phyloP scores from a whole-genome alignment of 2,329 filamentous ascomycete species.

The Podosphaera fusca region DNA sequence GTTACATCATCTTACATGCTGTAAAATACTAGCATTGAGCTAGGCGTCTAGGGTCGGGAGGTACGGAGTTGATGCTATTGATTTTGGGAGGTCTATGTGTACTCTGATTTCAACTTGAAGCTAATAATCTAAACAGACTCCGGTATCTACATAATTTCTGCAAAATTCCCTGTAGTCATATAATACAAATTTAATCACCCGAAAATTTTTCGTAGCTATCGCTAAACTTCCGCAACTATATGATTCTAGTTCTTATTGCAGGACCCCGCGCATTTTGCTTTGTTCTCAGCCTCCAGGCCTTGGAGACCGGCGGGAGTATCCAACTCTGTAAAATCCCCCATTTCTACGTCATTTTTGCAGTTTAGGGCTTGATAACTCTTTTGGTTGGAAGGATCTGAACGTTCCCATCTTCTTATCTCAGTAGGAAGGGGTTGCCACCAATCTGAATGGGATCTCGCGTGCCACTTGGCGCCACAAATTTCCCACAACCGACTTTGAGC shows the following conservation, averaged over 20 bases:
- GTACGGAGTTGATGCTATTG: no score
- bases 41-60: background rate
- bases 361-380: background rate
- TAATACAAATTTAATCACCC: background rate
- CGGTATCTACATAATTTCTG: no score
- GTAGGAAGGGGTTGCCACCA: conserved; percentile 48
- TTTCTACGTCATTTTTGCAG: conserved; percentile 17
- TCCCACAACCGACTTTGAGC: conserved; percentile 63
- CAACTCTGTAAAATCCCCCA: conserved; percentile 21
- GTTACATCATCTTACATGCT: background rate
- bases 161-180: no score
- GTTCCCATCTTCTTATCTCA: conserved; percentile 46
- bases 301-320: conserved; percentile 22
- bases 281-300: conserved; percentile 8
- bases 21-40: background rate
- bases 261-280: conserved; percentile 6
- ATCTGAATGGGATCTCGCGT: conserved; percentile 30
- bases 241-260: conserved; percentile 12
- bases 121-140: no score
- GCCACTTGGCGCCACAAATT: conserved; percentile 53
- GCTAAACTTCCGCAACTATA: background rate
- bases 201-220: background rate
- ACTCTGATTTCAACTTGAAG: no score
- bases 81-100: no score
- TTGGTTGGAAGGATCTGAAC: background rate